Base-by-base conservation (phyloP, 352 stramenopile species). In the Globisporangium iwayamae region DNA sequence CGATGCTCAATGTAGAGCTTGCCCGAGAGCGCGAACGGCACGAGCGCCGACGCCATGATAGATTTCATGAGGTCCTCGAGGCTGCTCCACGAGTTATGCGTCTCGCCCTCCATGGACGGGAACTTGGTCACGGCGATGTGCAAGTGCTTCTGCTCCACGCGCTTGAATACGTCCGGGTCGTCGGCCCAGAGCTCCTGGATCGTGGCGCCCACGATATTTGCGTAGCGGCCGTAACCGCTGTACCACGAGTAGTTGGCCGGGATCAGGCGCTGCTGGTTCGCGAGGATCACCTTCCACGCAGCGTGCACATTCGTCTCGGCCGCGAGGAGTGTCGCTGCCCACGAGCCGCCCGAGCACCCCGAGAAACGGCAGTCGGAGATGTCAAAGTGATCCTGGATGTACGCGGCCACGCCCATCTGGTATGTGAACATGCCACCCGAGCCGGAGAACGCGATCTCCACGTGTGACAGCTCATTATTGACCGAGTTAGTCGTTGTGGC, bases 341-440 rank as follows among this genome's bases (percentile, higher is more conserved):
- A 82, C 13, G 74, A 62, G 25, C 74, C 74, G 8, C 74, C 74
- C 6, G 74, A 82, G 62, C 74, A 79, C 11, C 71, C 74, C 7
- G 71, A 79, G 41, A 82, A 68, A 32, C 70, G 74, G 60, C 74
- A 82, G 18, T 70, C 61, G 7, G 72, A 78, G n/a, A 82, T 53
- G 58, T 79, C 68, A 56, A 82, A 79, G 62, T 85, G 70, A 43
- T 90, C 81, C 55, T 90, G 81, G 9, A 90, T 67, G 67, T 84
- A 90, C 38, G 81, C 81, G 0, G 81, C 81, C 54, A 89, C 66
- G 32, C 81, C 81, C 81, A 90, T 90, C 68, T 90, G 81, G 62
- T 89, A 90, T 9, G 87, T 78, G 57, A 90, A 90, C 66, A 80
- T 72, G 34, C 79, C 81, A 2, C 68, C 81, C n/a, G 79, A 90